Evolutionary conservation across 306 rosid genomes (phyloP), one percentile per base, ranked within the genome.

Genomic region (Alnus glutinosa): DNA sequence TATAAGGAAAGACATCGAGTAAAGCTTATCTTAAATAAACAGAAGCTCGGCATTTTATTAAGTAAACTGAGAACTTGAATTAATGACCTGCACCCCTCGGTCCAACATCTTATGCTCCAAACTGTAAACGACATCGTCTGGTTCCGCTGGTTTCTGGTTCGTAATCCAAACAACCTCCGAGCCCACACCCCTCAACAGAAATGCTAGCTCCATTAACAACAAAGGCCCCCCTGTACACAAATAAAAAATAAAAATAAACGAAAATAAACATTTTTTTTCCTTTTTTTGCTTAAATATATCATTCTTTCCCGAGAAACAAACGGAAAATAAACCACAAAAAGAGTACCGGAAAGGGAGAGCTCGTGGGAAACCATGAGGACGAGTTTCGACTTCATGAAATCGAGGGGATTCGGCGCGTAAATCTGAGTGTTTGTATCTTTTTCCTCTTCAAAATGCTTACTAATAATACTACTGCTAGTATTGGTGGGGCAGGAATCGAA

Each of bases 341-440:
- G 39, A 47, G 15, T 82, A 89, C 97, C 97, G 18, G 98, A 93
- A 55, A 91, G 92, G 67, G 98, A 88, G 16, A 89, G 90, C 84
- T 93, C 93, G 62, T 93, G 98, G 1, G 98, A 93, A 64, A 91
- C 98, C 90, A 93, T 82, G 32, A 91, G 93, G 28, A 93, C 98
- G 15, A 91, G 92, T 88, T 88, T 93, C 2, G 98, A 91, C 84
- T 91, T 93, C 97, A 93, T 91, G 83, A 89, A 91, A 14, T 79
- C 82, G 1, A 93, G 86, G 23, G 91, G 92, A 77, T 80, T 87
- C 8, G 89, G 76, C 16, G 62, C 78, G 8, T 61, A 86, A 81
- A 84, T 82, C 86, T 72, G 77, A 14, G 55, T 7, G 9, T 52
- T 57, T 69, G 80, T 71, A 13, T 46, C 74, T 34, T 18, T 72